Conservation (phyloP, 192 early-diverging fungal genomes). For the Geranomyces variabilis region DNA sequence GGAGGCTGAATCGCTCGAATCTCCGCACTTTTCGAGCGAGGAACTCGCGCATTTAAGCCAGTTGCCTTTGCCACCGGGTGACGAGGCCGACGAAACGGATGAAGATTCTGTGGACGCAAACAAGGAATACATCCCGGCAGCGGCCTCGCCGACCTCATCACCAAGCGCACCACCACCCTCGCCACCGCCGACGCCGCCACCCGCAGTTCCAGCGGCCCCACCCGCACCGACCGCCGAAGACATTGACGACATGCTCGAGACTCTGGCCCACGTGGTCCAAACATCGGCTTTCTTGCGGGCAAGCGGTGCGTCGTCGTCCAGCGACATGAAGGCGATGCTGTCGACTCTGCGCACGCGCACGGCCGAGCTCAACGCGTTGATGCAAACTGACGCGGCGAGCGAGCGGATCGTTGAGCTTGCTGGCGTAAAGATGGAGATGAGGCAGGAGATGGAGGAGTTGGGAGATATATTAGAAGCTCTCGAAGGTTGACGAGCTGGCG, state of each 20-base stretch:
- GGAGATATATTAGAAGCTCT: background rate
- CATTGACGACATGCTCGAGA: constrained; percentile 4
- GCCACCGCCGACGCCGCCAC: background rate
- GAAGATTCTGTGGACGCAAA: too few relatives aligned
- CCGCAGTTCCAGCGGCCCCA: background rate
- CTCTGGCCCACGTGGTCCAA: background rate
- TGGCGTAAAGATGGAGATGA: background rate
- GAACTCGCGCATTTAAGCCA: constrained; percentile 9
- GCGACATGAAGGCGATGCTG: background rate
- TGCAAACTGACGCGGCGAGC: background rate
- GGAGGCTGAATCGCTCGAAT: background rate
- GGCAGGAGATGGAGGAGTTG: constrained; percentile 19
- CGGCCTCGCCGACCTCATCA: background rate
- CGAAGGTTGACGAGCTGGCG: too few relatives aligned
- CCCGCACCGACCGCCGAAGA: background rate
- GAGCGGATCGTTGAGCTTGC: constrained; percentile 9
- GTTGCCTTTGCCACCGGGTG: constrained; percentile 3
- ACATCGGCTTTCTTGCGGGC: background rate
- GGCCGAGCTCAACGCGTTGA: background rate
- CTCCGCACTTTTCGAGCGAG: constrained; percentile 6
- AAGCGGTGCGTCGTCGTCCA: background rate
- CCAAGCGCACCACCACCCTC: too few relatives aligned
- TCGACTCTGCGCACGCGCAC: background rate
- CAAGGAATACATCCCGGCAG: background rate
- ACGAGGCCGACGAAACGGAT: background rate